A percentile compares a stretch with the other conserved stretches of the same genome.
phyloP scores from a whole-genome alignment of 2,329 filamentous ascomycete species.

The Colletotrichum sp. region DNA sequence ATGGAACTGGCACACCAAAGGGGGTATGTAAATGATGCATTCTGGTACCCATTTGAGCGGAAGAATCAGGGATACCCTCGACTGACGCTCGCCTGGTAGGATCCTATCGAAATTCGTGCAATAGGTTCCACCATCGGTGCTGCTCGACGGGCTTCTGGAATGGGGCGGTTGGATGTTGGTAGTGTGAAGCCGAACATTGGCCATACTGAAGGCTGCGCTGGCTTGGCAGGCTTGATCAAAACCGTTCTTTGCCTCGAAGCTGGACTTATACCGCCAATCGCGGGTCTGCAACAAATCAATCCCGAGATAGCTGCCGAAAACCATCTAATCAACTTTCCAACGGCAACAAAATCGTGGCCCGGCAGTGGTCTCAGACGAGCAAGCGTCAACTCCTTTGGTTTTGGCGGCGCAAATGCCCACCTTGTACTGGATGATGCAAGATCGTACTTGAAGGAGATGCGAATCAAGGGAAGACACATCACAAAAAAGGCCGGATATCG shows the following conservation, averaged over 20 bases:
- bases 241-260: background rate
- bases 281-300: background rate
- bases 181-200: constrained; percentile 3
- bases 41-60: background rate
- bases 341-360: background rate
- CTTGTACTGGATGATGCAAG: background rate
- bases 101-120: constrained; percentile 50
- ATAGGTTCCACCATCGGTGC: constrained; percentile 32
- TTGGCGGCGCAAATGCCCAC: constrained; percentile 10
- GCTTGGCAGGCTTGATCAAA: constrained; percentile 3
- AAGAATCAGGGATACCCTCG: background rate
- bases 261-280: background rate
- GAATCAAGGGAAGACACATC: background rate
- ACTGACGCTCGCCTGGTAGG: background rate
- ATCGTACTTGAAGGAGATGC: background rate
- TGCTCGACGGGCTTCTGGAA: constrained; percentile 28
- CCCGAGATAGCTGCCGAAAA: background rate
- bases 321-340: background rate
- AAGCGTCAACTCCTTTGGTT: constrained; percentile 9
- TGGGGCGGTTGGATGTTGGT: constrained; percentile 15
- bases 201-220: constrained; percentile 2
- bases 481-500: background rate
- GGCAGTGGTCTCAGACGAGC: background rate
- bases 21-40: constrained; percentile 36
- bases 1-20: constrained; percentile 60